Evolutionary conservation across 768 basidiomycete species (phyloP).

Genomic region (Dacryopinax spathularia): DNA sequence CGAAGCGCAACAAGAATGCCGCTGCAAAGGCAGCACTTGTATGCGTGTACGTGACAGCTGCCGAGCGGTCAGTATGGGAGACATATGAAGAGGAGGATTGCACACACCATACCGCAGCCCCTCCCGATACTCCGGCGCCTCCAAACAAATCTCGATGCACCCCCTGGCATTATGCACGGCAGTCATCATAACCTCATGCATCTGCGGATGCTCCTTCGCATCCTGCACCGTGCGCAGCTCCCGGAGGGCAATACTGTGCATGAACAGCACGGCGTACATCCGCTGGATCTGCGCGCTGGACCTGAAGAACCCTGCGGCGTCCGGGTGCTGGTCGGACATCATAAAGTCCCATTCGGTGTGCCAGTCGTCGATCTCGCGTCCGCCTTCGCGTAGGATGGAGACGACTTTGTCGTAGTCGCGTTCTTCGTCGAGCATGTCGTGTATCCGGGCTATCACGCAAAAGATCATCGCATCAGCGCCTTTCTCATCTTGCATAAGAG

Average conservation of each 20-base stretch:
- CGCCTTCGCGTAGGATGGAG: conserved; percentile 11
- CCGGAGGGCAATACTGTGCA: conserved; percentile 11
- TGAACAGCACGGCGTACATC: conserved; percentile 14
- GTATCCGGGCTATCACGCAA: conserved; percentile 9
- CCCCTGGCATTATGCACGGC: conserved; percentile 13
- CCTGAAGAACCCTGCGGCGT: conserved; percentile 13
- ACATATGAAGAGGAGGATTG: background rate
- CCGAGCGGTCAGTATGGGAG: background rate
- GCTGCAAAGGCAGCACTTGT: conserved; percentile 16
- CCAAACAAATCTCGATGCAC: conserved; percentile 13
- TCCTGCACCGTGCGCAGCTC: conserved; percentile 11
- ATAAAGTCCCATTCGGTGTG: conserved; percentile 13
- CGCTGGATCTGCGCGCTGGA: conserved; percentile 16
- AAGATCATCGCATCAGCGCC: background rate
- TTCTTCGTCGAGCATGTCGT: conserved; percentile 11
- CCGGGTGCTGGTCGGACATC: conserved; percentile 9
- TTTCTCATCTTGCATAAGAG: background rate
- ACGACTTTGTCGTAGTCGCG: conserved; percentile 8
- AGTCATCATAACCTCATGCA: conserved; percentile 12
- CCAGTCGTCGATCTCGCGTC: conserved; percentile 12
- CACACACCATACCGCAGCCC: conserved; percentile 13
- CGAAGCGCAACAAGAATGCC: conserved; percentile 14
- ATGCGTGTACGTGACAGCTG: conserved; percentile 15
- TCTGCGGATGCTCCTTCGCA: conserved; percentile 12
- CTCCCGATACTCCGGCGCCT: conserved; percentile 13